Evolutionary conservation across 306 rosid genomes (phyloP).

Genomic region (Rubus idaeus): DNA sequence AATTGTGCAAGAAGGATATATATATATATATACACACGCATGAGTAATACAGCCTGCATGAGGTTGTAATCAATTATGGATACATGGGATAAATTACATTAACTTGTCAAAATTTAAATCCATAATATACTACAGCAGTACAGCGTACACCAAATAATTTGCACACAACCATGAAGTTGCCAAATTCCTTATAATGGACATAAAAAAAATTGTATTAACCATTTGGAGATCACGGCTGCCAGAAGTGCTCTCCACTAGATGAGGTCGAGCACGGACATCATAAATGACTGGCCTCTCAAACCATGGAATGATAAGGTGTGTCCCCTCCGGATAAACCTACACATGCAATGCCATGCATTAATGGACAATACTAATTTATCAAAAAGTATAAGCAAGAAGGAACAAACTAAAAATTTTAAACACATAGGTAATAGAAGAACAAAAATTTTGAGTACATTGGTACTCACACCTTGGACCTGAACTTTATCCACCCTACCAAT

Average conservation of each 20-base stretch:
- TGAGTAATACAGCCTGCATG: neutral
- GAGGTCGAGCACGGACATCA: conserved; percentile 93
- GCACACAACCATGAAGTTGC: neutral
- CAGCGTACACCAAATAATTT: neutral
- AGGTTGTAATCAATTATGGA: neutral
- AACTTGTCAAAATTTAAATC: neutral
- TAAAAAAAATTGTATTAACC: conserved; percentile 37
- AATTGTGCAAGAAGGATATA: neutral
- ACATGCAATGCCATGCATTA: conserved; percentile 21
- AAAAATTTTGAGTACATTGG: neutral
- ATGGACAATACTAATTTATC: neutral
- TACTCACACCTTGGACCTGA: too few relatives aligned
- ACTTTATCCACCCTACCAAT: too few relatives aligned
- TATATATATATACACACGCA: too few relatives aligned
- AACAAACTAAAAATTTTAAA: neutral
- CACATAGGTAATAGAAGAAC: neutral
- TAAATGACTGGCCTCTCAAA: conserved; percentile 93
- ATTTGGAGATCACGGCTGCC: conserved; percentile 97
- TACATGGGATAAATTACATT: neutral
- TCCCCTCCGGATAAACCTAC: conserved; percentile 97
- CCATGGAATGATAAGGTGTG: conserved; percentile 83
- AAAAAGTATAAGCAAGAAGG: neutral
- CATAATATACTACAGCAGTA: neutral
- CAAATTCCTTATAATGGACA: neutral
- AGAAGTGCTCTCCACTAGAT: conserved; percentile 82